Evolutionary conservation across 352 stramenopile species (phyloP), one percentile per base, ranked within the genome.

Genomic region (Globisporangium rhizosaccharum): DNA sequence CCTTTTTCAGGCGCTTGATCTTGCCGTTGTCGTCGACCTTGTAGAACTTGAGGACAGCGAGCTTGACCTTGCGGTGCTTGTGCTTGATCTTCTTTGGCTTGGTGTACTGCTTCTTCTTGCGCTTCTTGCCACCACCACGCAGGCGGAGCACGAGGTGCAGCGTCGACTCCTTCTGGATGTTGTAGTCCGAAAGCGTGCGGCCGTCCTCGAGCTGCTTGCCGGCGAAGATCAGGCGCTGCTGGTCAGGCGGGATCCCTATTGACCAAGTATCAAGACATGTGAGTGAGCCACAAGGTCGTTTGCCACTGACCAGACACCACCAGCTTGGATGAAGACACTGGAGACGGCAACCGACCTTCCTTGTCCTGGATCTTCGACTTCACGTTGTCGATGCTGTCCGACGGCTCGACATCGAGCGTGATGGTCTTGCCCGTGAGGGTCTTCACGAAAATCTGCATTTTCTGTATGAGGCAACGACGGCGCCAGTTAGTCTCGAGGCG

Each of bases 341-440:
- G 33, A 12, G 1, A 12, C 5, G 7, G 1, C 5, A 1, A 39
- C 33, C 33, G 33, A 39, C 33, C 98, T 82, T 99, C 98, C 92
- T 99, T 99, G 83, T 99, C 97, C 87, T 99, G 98, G 73, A 99
- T 99, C 94, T 99, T 99, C 65, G 96, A 87, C 92, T 99, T 99
- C 62, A 99, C 97, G 87, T 99, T 99, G 79, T 99, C 97, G 88
- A 99, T 99, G 64, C 94, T 98, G 80, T 99, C 98, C 45, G 86
- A 97, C 45, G 97, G 94, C 82, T 99, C 97, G 48, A 99, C 97
- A 85, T 99, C 97, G 53, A 99, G 84, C 57, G 98, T 99, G 87
- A 99, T 99, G 61, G 97, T 99, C 82, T 99, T 99, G 71, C 97
- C 97, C 73, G 90, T 97, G 59, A 97, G 83, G 68, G 90, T 97